Evolutionary conservation across 768 basidiomycete species (phyloP).

Genomic region (Suillus sp.): DNA sequence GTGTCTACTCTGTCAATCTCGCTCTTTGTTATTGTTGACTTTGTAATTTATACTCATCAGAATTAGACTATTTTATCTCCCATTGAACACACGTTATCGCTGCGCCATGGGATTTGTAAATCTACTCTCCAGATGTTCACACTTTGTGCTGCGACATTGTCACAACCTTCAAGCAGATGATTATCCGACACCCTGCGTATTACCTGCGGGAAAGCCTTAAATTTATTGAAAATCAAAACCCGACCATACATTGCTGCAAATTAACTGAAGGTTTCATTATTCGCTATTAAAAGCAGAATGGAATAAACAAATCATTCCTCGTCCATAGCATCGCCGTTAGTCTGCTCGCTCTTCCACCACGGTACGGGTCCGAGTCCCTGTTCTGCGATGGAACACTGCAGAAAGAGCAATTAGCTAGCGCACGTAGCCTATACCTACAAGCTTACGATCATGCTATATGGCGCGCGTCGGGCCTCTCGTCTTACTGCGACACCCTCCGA

Average conservation of each 20-base stretch:
- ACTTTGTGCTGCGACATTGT: too few species aligned
- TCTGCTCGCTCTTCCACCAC: slow-evolving; percentile 68
- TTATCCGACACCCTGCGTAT: background rate
- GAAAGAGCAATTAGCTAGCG: slow-evolving; percentile 2
- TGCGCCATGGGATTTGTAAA: too few species aligned
- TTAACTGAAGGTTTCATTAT: background rate
- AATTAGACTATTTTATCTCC: too few species aligned
- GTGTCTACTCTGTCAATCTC: too few species aligned
- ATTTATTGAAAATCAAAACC: background rate
- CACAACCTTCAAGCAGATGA: background rate
- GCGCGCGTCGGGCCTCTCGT: slow-evolving; percentile 52
- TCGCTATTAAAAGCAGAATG: background rate
- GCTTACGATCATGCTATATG: slow-evolving; percentile 72
- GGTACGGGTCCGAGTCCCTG: slow-evolving; percentile 76
- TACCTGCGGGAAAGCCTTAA: too few species aligned
- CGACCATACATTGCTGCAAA: background rate
- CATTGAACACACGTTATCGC: too few species aligned
- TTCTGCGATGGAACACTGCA: slow-evolving; percentile 78
- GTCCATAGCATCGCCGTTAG: slow-evolving; percentile 44
- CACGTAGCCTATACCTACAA: background rate
- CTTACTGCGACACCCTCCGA: slow-evolving; percentile 64
- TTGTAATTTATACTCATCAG: too few species aligned
- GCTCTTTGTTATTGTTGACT: too few species aligned
- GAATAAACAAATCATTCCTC: slow-evolving; percentile 31
- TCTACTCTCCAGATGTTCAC: too few species aligned